Evolutionary conservation across 331 rosid species (phyloP).

Genomic region (Pyracantha coccinea): DNA sequence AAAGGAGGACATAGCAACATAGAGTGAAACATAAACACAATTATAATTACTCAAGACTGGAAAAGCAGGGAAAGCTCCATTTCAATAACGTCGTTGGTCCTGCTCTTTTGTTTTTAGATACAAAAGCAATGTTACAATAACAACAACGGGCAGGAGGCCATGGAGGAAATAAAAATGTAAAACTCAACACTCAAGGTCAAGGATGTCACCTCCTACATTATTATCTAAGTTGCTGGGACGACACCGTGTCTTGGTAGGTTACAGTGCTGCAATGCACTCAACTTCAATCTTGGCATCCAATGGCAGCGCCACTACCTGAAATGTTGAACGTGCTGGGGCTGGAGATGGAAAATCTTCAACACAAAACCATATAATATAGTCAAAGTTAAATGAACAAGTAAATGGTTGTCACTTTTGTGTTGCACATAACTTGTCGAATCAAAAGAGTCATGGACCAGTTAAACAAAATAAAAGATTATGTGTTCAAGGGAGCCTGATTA

Average conservation of each 20-base stretch:
- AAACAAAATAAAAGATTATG: background rate
- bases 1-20: too few relatives aligned
- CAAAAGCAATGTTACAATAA: background rate
- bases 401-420: background rate
- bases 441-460: background rate
- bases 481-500: background rate
- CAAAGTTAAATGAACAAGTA: conserved; percentile 1
- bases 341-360: conserved; percentile 55
- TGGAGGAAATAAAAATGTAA: background rate
- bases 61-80: too few relatives aligned
- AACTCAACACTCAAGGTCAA: background rate
- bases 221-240: conserved; percentile 1
- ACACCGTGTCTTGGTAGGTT: background rate
- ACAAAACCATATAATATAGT: conserved; percentile 7
- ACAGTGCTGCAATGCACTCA: conserved; percentile 72
- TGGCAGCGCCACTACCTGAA: conserved; percentile 78
- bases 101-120: background rate
- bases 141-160: background rate
- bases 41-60: too few relatives aligned
- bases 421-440: background rate
- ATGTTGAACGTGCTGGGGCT: conserved; percentile 81
- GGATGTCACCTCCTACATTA: conserved; percentile 19
- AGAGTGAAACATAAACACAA: too few relatives aligned
- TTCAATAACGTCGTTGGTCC: background rate
- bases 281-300: conserved; percentile 80